Evolutionary conservation across 2,329 filamentous ascomycete species (phyloP).

Genomic region (Sclerotinia nivalis): DNA sequence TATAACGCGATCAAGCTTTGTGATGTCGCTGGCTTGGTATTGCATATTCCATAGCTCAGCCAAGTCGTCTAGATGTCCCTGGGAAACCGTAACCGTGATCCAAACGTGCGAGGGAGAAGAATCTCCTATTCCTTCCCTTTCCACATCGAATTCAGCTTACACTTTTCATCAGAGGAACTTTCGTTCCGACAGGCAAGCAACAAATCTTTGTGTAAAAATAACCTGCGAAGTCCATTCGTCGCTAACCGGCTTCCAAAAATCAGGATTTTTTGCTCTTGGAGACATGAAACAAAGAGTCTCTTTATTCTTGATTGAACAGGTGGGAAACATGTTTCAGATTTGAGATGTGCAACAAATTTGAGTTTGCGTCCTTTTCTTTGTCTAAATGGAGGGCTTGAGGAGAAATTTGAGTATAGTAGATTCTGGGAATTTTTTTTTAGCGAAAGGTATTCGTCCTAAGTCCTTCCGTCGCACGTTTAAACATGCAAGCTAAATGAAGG

Average conservation of each 20-base stretch:
- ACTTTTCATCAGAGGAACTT: not conserved
- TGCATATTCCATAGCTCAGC: not conserved
- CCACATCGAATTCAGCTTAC: not conserved
- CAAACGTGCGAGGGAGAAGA: not conserved
- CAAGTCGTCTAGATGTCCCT: not conserved
- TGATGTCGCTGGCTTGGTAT: not conserved
- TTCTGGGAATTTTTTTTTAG: not conserved
- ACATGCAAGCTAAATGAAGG: not conserved
- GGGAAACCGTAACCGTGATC: not conserved
- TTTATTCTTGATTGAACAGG: not conserved
- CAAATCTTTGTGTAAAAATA: not conserved
- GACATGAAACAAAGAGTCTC: not conserved
- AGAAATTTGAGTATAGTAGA: not conserved
- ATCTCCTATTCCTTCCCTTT: not conserved
- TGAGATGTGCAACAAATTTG: constrained; percentile 18
- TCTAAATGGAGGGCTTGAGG: not conserved
- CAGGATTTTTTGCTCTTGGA: not conserved
- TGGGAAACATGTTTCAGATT: constrained; percentile 19
- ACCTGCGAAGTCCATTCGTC: not conserved
- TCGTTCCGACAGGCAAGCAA: constrained; percentile 10
- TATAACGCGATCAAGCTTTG: not conserved
- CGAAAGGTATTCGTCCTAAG: too few relatives aligned
- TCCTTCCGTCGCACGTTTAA: not conserved
- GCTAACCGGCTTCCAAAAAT: too few relatives aligned
- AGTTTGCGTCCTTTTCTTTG: not conserved